phyloP scores from a whole-genome alignment of 2,329 filamentous ascomycete species.

The Trichoderma harzianum region DNA sequence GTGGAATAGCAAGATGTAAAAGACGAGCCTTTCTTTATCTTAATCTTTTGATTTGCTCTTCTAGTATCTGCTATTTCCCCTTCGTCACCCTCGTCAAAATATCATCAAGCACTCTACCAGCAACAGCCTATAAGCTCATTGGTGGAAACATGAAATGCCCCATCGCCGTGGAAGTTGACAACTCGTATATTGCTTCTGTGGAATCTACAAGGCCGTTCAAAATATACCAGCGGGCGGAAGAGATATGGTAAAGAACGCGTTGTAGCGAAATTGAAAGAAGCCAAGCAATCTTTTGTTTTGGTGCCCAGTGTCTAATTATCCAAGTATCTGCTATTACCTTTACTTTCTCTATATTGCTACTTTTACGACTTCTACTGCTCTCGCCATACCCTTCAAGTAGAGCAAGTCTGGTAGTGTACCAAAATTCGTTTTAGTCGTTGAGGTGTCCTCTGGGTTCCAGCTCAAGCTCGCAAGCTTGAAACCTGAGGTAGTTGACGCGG shows the following conservation, averaged over 20 bases:
- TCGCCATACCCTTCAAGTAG: neutral
- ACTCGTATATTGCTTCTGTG: no score
- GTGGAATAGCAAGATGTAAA: neutral
- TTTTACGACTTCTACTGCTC: neutral
- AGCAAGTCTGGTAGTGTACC: neutral
- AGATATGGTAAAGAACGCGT: no score
- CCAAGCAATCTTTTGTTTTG: neutral
- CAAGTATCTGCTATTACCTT: neutral
- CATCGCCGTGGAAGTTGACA: no score
- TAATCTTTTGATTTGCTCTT: no score
- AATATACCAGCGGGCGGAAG: neutral
- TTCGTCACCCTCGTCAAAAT: no score
- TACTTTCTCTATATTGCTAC: neutral
- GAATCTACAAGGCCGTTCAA: neutral
- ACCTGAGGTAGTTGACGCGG: neutral
- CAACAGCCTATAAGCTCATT: no score
- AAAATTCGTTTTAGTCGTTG: neutral
- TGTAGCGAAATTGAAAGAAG: neutral
- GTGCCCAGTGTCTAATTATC: neutral
- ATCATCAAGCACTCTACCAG: no score
- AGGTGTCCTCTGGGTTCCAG: fast-evolving
- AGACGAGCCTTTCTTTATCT: neutral
- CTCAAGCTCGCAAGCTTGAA: neutral
- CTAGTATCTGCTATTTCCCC: no score
- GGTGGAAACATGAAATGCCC: no score